phyloP scores from a whole-genome alignment of 352 stramenopile genomes.

The Globisporangium paddicum region DNA sequence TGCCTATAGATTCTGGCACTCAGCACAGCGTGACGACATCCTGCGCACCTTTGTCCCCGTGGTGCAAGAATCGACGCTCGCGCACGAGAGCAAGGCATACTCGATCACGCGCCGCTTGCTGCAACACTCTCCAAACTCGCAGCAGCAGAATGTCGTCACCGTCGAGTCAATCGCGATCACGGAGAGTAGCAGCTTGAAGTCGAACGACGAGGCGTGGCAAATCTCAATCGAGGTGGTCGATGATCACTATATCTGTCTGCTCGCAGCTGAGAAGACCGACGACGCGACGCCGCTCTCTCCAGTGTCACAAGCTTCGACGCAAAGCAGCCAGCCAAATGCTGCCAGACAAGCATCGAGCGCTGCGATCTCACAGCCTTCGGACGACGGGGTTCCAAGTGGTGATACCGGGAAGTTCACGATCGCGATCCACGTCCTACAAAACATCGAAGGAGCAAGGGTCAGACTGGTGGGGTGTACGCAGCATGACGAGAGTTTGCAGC shows the following conservation, averaged over 20 bases:
- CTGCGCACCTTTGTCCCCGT: constrained; percentile 53
- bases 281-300: constrained; percentile 7
- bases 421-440: constrained; percentile 12
- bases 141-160: constrained; percentile 30
- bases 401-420: background rate
- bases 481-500: constrained; percentile 22
- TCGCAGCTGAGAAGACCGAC: constrained; percentile 22
- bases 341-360: background rate
- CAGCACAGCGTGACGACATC: constrained; percentile 53
- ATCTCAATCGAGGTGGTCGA: constrained; percentile 50
- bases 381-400: constrained; percentile 10
- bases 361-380: background rate
- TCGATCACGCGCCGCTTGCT: constrained; percentile 34
- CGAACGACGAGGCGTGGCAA: constrained; percentile 25
- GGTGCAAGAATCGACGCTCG: constrained; percentile 39
- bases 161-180: constrained; percentile 32
- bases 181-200: constrained; percentile 5
- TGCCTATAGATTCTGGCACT: constrained; percentile 42
- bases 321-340: background rate
- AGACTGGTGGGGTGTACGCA: constrained; percentile 33
- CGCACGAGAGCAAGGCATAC: constrained; percentile 22
- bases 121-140: constrained; percentile 20
- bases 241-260: constrained; percentile 48
- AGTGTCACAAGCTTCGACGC: background rate
- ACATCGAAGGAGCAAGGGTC: constrained; percentile 22